Percentiles rank a stretch among this genome's conserved stretches.
Evolutionary conservation across 2,329 filamentous ascomycete species (phyloP).

Genomic region (Tolypocladium album): DNA sequence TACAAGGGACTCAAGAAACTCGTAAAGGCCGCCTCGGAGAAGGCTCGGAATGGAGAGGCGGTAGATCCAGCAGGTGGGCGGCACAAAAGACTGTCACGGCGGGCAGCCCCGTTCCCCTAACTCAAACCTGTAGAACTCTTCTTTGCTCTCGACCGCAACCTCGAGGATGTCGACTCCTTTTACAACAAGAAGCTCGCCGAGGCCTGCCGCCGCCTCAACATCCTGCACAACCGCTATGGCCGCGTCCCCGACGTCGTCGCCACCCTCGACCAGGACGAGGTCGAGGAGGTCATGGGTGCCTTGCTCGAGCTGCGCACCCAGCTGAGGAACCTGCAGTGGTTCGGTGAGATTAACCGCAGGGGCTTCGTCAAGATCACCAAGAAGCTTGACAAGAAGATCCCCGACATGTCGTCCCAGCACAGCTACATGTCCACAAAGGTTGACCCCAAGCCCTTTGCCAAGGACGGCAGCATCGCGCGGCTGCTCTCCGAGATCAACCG

Average conservation of each 20-base stretch:
- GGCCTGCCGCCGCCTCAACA: slow-evolving; percentile 69
- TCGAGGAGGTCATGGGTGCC: slow-evolving; percentile 82
- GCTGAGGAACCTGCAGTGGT: slow-evolving; percentile 90
- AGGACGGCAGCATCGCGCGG: slow-evolving; percentile 44
- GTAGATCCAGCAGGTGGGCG: slow-evolving; percentile 83
- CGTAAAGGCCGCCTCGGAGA: slow-evolving; percentile 67
- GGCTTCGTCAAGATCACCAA: slow-evolving; percentile 99
- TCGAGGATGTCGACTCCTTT: slow-evolving; percentile 92
- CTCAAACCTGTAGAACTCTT: slow-evolving; percentile 67
- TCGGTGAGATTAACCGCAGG: slow-evolving; percentile 88
- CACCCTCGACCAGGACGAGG: slow-evolving; percentile 75
- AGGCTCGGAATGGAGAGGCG: slow-evolving; percentile 56
- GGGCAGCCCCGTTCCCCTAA: slow-evolving; percentile 19
- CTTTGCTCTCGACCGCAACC: slow-evolving; percentile 89
- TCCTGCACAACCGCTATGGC: slow-evolving; percentile 83
- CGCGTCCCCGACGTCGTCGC: slow-evolving; percentile 57
- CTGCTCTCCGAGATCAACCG: slow-evolving; percentile 64
- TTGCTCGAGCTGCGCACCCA: slow-evolving; percentile 81
- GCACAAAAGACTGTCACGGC: slow-evolving; percentile 12
- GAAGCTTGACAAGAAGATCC: slow-evolving; percentile 93
- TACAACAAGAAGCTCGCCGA: slow-evolving; percentile 95
- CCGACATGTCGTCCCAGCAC: slow-evolving; percentile 64
- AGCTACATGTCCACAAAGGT: slow-evolving; percentile 86
- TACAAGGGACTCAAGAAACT: slow-evolving; percentile 92
- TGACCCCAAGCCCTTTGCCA: slow-evolving; percentile 78